Base-by-base conservation (phyloP, 106 monocot species). In the Acanthochlamys bracteata region DNA sequence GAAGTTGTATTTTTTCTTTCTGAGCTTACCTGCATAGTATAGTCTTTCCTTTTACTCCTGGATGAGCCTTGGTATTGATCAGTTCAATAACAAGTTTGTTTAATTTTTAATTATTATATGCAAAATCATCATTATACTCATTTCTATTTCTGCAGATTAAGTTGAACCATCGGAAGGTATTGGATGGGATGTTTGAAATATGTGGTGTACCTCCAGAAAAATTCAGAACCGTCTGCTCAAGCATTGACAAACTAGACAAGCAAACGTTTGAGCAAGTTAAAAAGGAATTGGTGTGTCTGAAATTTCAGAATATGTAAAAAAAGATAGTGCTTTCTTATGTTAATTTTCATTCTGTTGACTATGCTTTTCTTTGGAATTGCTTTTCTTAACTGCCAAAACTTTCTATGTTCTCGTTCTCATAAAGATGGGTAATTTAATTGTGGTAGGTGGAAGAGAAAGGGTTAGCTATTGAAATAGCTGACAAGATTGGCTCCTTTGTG, bases 401-500 rank as follows among this genome's bases (percentile, higher is more conserved):
- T 67, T 22, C 3, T 52, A 20, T 19, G 17, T 51, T 51, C 17
- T 51, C 13, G 17, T 51, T 51, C 17, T 51, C 13, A 51, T 19
- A 51, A 19, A 51, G 10, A 19, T 33, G 33, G 6, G 2, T 55
- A 8, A 55, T 55, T 22, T 73, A 57, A 23, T 65, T 39, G 17
- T 69, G 57, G 58, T 66, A 98, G 96, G 96, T 98, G 67, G 88
- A 92, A n/a, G 96, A 98, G 65, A 98, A 98, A 73, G 96, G 96
- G 0, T 66, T 98, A 70, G 27, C 83, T 55, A 20, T 61, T 63
- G 88, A 88, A 74, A 83, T 81, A n/a, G 88, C 81, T 4, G 96
- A 98, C 1, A 85, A 49, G 45, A 98, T 98, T 74, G 96, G 91
- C 14, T 52, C 67, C 10, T 79, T 98, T 65, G 96, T 98, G 22